phyloP scores from a whole-genome alignment of 371 early-diverging fungal species.

The Phascolomyces articulosus region DNA sequence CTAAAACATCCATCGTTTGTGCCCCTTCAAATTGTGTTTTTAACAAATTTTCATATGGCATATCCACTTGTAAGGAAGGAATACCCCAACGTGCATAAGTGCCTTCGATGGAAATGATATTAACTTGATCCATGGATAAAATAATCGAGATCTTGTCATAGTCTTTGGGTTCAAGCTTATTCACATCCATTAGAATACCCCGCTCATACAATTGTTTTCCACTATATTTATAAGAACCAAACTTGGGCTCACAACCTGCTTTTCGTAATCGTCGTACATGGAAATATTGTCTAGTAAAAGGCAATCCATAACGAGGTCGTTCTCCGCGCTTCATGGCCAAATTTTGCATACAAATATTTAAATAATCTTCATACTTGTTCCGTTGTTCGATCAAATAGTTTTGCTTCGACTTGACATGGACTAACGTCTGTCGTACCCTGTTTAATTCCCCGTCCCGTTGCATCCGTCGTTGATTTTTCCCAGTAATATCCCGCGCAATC shows the following conservation, averaged over 20 bases:
- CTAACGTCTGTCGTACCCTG: conserved; percentile 77
- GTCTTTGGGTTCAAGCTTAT: conserved; percentile 80
- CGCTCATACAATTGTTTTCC: conserved; percentile 91
- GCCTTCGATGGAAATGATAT: conserved; percentile 88
- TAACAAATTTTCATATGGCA: conserved; percentile 91
- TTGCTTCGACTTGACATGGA: conserved; percentile 81
- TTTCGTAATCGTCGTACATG: conserved; percentile 87
- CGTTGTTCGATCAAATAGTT: conserved; percentile 84
- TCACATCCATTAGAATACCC: conserved; percentile 89
- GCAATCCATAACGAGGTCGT: conserved; percentile 73
- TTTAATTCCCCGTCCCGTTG: conserved; percentile 77
- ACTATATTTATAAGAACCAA: conserved; percentile 97
- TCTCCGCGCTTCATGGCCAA: conserved; percentile 83
- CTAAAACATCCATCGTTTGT: conserved; percentile 86
- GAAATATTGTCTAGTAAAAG: conserved; percentile 93
- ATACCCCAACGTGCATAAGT: conserved; percentile 79
- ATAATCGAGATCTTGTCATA: conserved; percentile 89
- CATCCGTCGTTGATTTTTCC: conserved; percentile 85
- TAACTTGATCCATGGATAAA: conserved; percentile 90
- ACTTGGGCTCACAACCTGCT: conserved; percentile 88
- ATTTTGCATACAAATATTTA: conserved; percentile 85
- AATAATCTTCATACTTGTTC: conserved; percentile 87
- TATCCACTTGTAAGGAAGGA: conserved; percentile 77
- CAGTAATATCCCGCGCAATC: conserved; percentile 92
- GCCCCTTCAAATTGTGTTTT: conserved; percentile 93